Percentiles rank a stretch among this genome's conserved stretches.
Evolutionary conservation across 2,329 filamentous ascomycete genomes (phyloP).

Genomic region (Neoscytalidium dimidiatum): DNA sequence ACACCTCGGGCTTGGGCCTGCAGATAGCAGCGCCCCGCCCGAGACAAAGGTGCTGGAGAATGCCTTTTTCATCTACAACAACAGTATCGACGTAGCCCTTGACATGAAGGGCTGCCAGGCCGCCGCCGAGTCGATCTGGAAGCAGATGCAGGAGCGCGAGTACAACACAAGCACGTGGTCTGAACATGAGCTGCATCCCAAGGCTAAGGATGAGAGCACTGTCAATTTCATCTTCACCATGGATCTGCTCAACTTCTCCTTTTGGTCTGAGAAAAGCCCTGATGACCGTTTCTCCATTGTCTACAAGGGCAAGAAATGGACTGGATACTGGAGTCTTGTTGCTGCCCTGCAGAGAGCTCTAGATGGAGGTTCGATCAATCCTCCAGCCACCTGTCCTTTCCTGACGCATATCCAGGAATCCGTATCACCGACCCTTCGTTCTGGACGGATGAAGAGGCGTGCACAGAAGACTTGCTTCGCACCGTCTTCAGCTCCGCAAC

Average conservation of each 20-base stretch:
- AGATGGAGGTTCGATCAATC: constrained; percentile 67
- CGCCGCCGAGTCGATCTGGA: constrained; percentile 77
- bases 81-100: constrained; percentile 88
- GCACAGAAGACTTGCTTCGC: constrained; percentile 70
- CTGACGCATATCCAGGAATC: constrained; percentile 58
- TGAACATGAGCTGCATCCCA: constrained; percentile 85
- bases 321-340: constrained; percentile 93
- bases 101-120: constrained; percentile 80
- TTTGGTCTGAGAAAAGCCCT: constrained; percentile 78
- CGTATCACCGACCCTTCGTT: constrained; percentile 87
- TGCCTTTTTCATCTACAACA: constrained; percentile 86
- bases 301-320: constrained; percentile 81
- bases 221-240: constrained; percentile 95
- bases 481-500: constrained; percentile 86
- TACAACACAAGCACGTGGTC: constrained; percentile 89
- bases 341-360: constrained; percentile 83
- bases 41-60: constrained; percentile 81
- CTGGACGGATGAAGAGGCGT: constrained; percentile 77
- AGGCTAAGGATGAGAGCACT: constrained; percentile 74
- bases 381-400: not conserved
- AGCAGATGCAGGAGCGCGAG: constrained; percentile 77
- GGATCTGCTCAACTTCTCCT: constrained; percentile 95
- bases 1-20: constrained; percentile 65
- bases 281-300: constrained; percentile 78
- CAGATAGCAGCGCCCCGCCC: constrained; percentile 57